A percentile compares a stretch with the other conserved stretches of the same genome.
These are phyloP conservation scores for Fomitopsis pulvina DNA, from an alignment of 768 basidiomycete species.

Conservation along the genomic window DNA sequence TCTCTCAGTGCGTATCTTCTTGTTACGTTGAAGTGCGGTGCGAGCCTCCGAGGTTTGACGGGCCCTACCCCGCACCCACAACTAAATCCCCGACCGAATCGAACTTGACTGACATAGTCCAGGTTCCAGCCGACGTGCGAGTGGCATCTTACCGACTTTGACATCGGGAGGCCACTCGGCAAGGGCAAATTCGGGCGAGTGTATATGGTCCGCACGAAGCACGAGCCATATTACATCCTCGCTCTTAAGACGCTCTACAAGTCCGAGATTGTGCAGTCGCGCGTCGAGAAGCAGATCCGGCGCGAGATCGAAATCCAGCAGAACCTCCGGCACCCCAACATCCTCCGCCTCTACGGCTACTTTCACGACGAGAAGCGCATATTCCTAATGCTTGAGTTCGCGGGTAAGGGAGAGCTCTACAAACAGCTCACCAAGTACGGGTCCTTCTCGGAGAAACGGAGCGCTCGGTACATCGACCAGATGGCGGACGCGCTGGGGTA, in stretches of 20 bases:
- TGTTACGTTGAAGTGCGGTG: background rate
- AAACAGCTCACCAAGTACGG: constrained; percentile 87
- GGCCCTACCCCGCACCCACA: background rate
- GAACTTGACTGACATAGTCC: constrained; percentile 6
- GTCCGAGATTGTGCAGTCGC: constrained; percentile 85
- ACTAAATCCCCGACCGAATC: constrained; percentile 1
- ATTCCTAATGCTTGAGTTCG: constrained; percentile 97
- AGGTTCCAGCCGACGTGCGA: constrained; percentile 73
- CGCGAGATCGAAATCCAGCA: constrained; percentile 98
- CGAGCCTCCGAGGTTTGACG: background rate
- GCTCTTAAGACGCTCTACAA: constrained; percentile 97
- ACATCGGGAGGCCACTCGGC: constrained; percentile 94
- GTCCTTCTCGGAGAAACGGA: constrained; percentile 82
- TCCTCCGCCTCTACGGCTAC: constrained; percentile 91
- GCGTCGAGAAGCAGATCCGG: constrained; percentile 94
- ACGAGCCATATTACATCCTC: constrained; percentile 84
- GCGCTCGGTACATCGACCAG: constrained; percentile 89
- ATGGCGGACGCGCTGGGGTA: constrained; percentile 96
- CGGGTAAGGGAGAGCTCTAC: constrained; percentile 94
- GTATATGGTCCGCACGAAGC: constrained; percentile 95
- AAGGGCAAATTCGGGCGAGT: constrained; percentile 99
- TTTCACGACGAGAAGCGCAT: constrained; percentile 98
- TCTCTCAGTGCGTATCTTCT: constrained; percentile 50
- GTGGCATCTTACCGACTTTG: constrained; percentile 82
- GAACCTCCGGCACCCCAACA: constrained; percentile 91